A percentile compares a stretch with the other conserved stretches of the same genome.
These are phyloP conservation scores for Solioccasus polychromus DNA, from an alignment of 768 basidiomycete genomes.

Conservation along the genomic window DNA sequence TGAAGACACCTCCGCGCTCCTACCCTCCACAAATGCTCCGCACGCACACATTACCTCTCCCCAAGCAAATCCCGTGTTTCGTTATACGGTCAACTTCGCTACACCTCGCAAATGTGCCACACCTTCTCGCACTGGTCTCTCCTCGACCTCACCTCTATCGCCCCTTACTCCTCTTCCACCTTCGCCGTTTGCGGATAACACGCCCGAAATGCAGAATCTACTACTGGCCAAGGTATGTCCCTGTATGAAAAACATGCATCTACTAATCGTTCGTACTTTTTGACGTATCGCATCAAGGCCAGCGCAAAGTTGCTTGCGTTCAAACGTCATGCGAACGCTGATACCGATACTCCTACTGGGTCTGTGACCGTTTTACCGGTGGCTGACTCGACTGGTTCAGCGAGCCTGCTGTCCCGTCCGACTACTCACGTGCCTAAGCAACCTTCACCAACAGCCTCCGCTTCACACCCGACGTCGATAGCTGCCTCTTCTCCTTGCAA, in stretches of 20 bases:
- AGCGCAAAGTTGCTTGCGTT: background rate
- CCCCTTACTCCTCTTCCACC: conserved; percentile 52
- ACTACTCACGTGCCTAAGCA: background rate
- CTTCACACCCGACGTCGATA: background rate
- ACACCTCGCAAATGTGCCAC: conserved; percentile 20
- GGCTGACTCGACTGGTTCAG: conserved; percentile 5
- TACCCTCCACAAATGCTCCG: conserved; percentile 25
- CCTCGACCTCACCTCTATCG: conserved; percentile 30
- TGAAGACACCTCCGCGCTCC: conserved; percentile 11
- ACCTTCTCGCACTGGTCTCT: background rate
- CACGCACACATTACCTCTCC: conserved; percentile 5
- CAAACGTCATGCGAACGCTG: background rate
- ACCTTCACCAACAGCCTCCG: conserved; percentile 1
- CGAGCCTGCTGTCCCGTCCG: background rate
- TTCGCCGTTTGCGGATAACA: conserved; percentile 34
- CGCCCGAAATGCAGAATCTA: conserved; percentile 11
- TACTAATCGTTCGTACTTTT: background rate
- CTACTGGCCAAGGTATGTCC: conserved; percentile 19
- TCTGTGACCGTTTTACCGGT: background rate
- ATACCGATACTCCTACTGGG: background rate
- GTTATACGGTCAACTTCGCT: conserved; percentile 27
- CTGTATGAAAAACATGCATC: background rate
- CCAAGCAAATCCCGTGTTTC: conserved; percentile 11
- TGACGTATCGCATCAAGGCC: background rate
- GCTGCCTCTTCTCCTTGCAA: background rate